Evolutionary conservation across 129 eudicot genomes (phyloP).

Genomic region (Cynara cardunculus): DNA sequence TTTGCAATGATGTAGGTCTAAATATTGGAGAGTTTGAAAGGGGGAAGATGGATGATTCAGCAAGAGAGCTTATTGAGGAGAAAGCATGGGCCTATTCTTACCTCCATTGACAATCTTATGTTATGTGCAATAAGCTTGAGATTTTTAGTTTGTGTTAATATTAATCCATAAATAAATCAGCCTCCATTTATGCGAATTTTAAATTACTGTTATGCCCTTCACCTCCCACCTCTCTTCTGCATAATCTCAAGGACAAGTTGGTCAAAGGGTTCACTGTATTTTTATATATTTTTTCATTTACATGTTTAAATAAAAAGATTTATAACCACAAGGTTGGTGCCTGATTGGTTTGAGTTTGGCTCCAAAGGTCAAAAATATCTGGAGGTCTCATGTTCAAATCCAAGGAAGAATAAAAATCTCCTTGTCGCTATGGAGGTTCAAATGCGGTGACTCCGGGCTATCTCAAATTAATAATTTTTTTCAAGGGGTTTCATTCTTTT

Average conservation of each 20-base stretch:
- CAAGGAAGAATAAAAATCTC: too few relatives aligned
- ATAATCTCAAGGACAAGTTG: background rate
- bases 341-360: too few relatives aligned
- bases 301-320: too few relatives aligned
- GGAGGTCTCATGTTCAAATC: too few relatives aligned
- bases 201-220: constrained; percentile 4
- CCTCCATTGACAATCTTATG: constrained; percentile 34
- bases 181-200: background rate
- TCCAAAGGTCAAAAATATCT: too few relatives aligned
- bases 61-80: constrained; percentile 68
- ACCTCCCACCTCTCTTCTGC: background rate
- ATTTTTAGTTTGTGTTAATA: constrained; percentile 5
- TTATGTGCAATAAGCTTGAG: constrained; percentile 3
- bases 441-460: too few relatives aligned
- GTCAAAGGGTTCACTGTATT: background rate
- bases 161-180: background rate
- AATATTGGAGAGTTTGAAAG: constrained; percentile 69
- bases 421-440: too few relatives aligned
- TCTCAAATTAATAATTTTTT: too few relatives aligned
- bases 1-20: constrained; percentile 49
- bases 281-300: too few relatives aligned
- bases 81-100: constrained; percentile 69
- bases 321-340: too few relatives aligned
- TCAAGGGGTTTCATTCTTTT: background rate
- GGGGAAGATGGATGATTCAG: constrained; percentile 66